Base-by-base conservation (phyloP, 2,329 filamentous ascomycete species). In the Talaromyces sp. region DNA sequence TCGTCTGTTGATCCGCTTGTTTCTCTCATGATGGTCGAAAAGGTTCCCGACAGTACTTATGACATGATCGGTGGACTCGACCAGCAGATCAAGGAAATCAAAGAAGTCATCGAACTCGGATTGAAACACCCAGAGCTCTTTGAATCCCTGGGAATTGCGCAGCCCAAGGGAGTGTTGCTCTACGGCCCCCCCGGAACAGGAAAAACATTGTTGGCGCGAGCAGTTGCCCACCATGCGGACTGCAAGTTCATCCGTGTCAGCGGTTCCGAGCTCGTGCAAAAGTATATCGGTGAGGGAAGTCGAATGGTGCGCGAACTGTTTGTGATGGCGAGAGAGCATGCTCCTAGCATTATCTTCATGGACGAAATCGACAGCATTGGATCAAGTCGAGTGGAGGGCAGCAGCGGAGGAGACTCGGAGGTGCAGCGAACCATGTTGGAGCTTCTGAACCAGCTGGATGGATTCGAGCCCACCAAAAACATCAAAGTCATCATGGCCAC, bases 401-500 rank as follows among this genome's bases (percentile, higher is more conserved):
- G 91, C 62, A 96, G 91, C 22, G 93, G 93, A 58, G 95, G 95
- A 72, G 95, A 99, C 74, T 97, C 93, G 0, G 95, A 99, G 78
- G 95, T 99, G 58, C 95, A 99, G 81, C 89, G 95, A 71, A 99
- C 95, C 55, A 99, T 99, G 95, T 80, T 99, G 79, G 95, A 99
- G 78, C 83, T 99, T 63, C 87, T 99, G 67, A 99, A 99, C 81
- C 95, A 99, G 82, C 86, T 99, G 63, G 95, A 99, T 74, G 95
- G 95, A 57, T 99, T 99, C 78, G 95, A 98, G 79, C 95, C 95
- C 6, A 98, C 93, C 54, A 99, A 99, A 83, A 98, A 98, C 80
- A 99, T 99, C 87, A 99, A 99, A 80, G 92, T 99, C 76, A 96
- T 99, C 80, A 99, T 99, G 93, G 95, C 95, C 59, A 99, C 95